Percentiles rank a stretch among this genome's conserved stretches.
Conservation (phyloP, 192 early-diverging fungal genomes). For the Backusella morwellensis region DNA sequence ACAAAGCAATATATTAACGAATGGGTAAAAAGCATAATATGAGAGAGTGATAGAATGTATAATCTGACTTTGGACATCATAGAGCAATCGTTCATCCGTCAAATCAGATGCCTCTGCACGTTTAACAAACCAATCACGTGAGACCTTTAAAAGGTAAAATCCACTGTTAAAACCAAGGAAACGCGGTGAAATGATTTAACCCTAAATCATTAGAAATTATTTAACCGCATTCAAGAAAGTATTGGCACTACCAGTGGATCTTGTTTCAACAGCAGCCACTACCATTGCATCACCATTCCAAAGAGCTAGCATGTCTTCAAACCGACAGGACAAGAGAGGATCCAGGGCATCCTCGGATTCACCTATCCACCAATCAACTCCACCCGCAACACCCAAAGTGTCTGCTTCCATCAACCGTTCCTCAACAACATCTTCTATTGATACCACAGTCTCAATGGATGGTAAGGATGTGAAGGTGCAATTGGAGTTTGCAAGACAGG, state of each 20-base stretch:
- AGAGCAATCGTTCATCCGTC: constrained; percentile 5
- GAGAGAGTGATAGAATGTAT: neutral
- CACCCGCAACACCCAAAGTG: constrained; percentile 22
- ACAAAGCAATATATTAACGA: constrained; percentile 63
- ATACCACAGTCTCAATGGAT: constrained; percentile 25
- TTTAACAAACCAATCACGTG: constrained; percentile 32
- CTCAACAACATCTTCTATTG: constrained; percentile 7
- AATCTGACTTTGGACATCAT: neutral
- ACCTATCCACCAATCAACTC: constrained; percentile 2
- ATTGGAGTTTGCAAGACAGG: constrained; percentile 53
- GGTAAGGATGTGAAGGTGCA: constrained; percentile 50
- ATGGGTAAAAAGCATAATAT: constrained; percentile 44
- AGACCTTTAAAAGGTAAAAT: constrained; percentile 32
- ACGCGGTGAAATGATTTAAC: neutral
- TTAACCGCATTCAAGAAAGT: constrained; percentile 53
- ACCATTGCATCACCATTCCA: constrained; percentile 31
- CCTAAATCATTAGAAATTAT: constrained; percentile 41
- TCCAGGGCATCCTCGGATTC: neutral
- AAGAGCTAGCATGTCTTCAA: neutral
- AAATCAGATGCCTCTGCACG: constrained; percentile 17
- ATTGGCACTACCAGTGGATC: constrained; percentile 41
- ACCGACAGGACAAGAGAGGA: neutral
- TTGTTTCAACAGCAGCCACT: constrained; percentile 37
- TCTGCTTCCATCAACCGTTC: neutral
- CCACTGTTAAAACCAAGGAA: neutral